Evolutionary conservation across 225 moss, liverwort and hornwort genomes (phyloP), one percentile per base, ranked within the genome.

Genomic region (Takakia lepidozioides): DNA sequence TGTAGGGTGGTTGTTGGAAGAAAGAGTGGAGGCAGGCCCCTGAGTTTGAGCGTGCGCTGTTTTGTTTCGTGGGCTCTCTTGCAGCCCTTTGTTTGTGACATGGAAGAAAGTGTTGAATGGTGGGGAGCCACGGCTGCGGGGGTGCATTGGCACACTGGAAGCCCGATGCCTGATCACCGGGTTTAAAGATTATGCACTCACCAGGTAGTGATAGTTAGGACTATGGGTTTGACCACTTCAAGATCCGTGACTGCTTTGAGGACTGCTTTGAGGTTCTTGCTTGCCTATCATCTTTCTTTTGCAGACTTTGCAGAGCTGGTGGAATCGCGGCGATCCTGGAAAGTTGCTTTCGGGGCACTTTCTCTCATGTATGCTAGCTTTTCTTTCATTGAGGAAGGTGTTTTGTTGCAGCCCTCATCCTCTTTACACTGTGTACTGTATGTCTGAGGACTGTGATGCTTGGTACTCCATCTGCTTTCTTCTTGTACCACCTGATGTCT

Each of bases 161-260:
- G 90, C 90, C 57, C 87, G 95, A 60, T 87, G 84, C 67, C 72
- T 98, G 43, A 71, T 91, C 58, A 85, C 95, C 53, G 95, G 95
- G 63, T 98, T 98, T 64, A 91, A 91, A 78, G 95, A 98, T 69
- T 98, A 98, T 80, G 95, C 95, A 21, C 83, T 98, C 64, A 98
- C 90, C 56, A 95, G 95, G 95, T 95, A 76, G 74, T 64, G 49
- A 43, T 63, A 61, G 54, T 53, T n/a, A 54, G 15, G 34, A 37
- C 13, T 36, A 26, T 38, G 43, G 47, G 45, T 13, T 19, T n/a
- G 10, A 19, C 15, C n/a, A n/a, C n/a, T n/a, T n/a, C n/a, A n/a
- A n/a, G n/a, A n/a, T n/a, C n/a, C n/a, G n/a, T n/a, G 7, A 37
- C 25, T 16, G 19, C 49, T 35, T 3, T 47, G n/a, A 10, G 18